Percentiles rank a stretch among this genome's conserved stretches.
phyloP scores from a whole-genome alignment of 805 yeast genomes.

The Starmerella bacillaris region DNA sequence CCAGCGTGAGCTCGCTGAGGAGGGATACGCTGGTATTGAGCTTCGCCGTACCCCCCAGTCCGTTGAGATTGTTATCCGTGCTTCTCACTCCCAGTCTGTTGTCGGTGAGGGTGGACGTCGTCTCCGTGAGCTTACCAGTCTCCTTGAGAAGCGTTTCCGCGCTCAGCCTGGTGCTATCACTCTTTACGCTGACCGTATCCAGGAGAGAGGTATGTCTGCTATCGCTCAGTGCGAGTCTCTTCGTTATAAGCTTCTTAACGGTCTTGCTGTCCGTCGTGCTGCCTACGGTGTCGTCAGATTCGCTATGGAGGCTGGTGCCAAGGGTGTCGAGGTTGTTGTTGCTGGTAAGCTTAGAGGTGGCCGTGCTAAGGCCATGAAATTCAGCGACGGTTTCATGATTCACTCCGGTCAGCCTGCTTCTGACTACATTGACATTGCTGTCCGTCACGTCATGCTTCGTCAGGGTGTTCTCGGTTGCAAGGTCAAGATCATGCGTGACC shows the following conservation, averaged over 20 bases:
- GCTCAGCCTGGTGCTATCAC: slow-evolving; percentile 82
- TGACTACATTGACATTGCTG: slow-evolving; percentile 96
- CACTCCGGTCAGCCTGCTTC: slow-evolving; percentile 99
- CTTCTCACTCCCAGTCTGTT: slow-evolving; percentile 96
- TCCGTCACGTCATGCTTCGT: slow-evolving; percentile 98
- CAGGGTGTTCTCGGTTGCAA: slow-evolving; percentile 99
- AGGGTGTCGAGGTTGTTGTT: slow-evolving; percentile 99
- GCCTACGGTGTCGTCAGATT: slow-evolving; percentile 99
- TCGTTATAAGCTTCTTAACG: slow-evolving; percentile 92
- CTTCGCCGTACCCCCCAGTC: slow-evolving; percentile 96
- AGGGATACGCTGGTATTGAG: slow-evolving; percentile 99
- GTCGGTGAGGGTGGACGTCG: slow-evolving; percentile 99
- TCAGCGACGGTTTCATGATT: slow-evolving; percentile 99
- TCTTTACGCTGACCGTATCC: slow-evolving; percentile 96
- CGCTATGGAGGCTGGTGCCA: slow-evolving; percentile 99
- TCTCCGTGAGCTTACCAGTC: slow-evolving; percentile 94
- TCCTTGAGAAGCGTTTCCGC: slow-evolving; percentile 97
- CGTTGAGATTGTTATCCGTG: slow-evolving; percentile 97
- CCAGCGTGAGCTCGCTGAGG: slow-evolving; percentile 99
- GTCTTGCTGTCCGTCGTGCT: slow-evolving; percentile 99
- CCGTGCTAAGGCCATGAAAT: slow-evolving; percentile 99
- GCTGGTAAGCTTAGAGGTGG: slow-evolving; percentile 99
- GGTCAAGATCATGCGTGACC: slow-evolving; percentile 99
- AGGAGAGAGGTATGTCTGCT: slow-evolving; percentile 98
- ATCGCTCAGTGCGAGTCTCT: slow-evolving; percentile 99